Conservation (phyloP, 768 basidiomycete genomes). For the Mycena haematopus region DNA sequence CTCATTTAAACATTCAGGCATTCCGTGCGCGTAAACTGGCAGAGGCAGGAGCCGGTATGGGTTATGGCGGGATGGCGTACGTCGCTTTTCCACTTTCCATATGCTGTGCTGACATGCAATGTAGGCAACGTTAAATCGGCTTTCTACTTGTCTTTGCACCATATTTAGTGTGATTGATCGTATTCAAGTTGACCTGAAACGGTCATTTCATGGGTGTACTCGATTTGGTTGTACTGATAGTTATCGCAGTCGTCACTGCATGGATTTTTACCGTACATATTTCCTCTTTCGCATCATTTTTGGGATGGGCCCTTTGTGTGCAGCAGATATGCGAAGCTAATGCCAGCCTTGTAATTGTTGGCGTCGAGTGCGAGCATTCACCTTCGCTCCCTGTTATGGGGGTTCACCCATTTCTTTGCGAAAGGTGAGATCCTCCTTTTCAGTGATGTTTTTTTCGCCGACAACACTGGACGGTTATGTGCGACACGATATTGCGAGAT, state of each 20-base stretch:
- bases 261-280: conserved; percentile 29
- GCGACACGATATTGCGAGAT: no score
- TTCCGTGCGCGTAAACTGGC: conserved; percentile 79
- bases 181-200: conserved; percentile 29
- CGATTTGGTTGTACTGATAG: conserved; percentile 28
- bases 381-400: no score
- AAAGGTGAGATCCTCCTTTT: no score
- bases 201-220: conserved; percentile 19
- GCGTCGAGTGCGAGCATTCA: no score
- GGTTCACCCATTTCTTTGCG: no score
- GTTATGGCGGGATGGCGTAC: conserved; percentile 64
- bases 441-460: no score
- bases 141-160: conserved; percentile 24
- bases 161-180: conserved; percentile 20
- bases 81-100: conserved; percentile 22
- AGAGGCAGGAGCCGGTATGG: conserved; percentile 62
- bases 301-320: conserved; percentile 5
- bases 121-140: conserved; percentile 29
- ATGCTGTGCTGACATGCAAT: neutral
- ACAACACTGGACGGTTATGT: no score
- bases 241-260: conserved; percentile 20
- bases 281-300: conserved; percentile 17
- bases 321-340: conserved; percentile 6
- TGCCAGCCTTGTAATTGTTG: conserved; percentile 8
- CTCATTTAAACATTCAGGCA: conserved; percentile 47